Base-by-base conservation (phyloP, 768 basidiomycete species). In the Pleurotus tuber-regium region DNA sequence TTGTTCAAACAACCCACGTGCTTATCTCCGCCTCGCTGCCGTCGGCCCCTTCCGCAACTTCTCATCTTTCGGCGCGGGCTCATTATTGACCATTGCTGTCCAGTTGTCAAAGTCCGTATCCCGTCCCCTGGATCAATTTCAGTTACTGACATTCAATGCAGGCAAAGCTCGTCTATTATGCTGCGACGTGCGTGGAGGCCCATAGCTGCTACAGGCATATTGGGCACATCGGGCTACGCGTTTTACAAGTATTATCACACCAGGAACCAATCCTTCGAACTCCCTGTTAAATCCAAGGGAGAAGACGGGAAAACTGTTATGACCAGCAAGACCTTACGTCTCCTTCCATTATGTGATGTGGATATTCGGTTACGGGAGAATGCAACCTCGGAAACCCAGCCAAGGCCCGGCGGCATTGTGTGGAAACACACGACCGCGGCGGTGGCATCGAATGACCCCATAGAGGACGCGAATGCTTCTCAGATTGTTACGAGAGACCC, bases 401-500 rank as follows among this genome's bases (percentile, higher is more conserved):
- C 70, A 10, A 71, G 80, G 35, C 82, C 80, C 0, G 73, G 73
- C 28, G 83, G 84, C 14, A 68, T 81, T 47, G 67, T 75, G 10
- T 92, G 89, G 89, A 84, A 78, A 57, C 86, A 87, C 67, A 78
- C 86, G 42, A 95, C 87, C 2, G 89, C 91, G 14, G 79, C 77
- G 28, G 72, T 98, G 29, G 74, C 89, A 1, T 87, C 92, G 2
- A 99, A 99, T 62, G 82, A 88, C 53, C 91, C 93, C 6, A 84
- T 97, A 46, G 97, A 99, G 68, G 97, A 99, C 64, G 84, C 92
- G 21, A 79, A 86, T 57, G 81, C 89, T 3, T 76, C 78, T 54
- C 82, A 84, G 51, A 72, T 93, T 55, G 70, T 96, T 43, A 65
- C 78, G 56, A 75, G 84, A 31, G 83, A 89, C 60, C 70, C 70